Conservation (phyloP, 495 filamentous ascomycete species). For the Penicillium soppii region DNA sequence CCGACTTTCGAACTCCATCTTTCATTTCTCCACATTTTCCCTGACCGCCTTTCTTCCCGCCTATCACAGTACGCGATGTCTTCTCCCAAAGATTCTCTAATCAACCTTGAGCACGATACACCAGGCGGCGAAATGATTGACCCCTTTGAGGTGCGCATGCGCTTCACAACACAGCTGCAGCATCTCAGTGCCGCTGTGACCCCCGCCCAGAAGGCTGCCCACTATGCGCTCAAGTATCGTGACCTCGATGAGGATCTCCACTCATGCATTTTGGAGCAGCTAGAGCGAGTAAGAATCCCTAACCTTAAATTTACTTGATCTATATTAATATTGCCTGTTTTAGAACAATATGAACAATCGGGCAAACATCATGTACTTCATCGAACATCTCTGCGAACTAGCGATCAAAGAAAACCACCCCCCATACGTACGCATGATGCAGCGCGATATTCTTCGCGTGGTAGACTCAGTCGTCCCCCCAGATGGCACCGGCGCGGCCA, state of each 20-base stretch:
- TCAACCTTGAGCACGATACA: neutral
- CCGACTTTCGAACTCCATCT: neutral
- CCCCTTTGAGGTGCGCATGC: slow-evolving; percentile 97
- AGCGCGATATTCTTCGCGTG: slow-evolving; percentile 83
- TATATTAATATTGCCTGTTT: neutral
- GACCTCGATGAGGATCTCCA: slow-evolving; percentile 97
- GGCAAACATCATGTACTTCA: slow-evolving; percentile 99
- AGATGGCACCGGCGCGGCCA: slow-evolving; percentile 87
- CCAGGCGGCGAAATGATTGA: slow-evolving; percentile 63
- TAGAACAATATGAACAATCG: slow-evolving; percentile 93
- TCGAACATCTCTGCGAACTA: slow-evolving; percentile 91
- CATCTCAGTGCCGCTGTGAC: slow-evolving; percentile 86
- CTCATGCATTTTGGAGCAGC: slow-evolving; percentile 92
- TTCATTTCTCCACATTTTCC: neutral
- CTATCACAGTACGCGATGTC: slow-evolving; percentile 1
- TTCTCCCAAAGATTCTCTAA: neutral
- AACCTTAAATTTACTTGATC: neutral
- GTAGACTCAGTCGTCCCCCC: slow-evolving; percentile 81
- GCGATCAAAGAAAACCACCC: slow-evolving; percentile 69
- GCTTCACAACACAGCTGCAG: slow-evolving; percentile 85
- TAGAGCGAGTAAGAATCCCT: slow-evolving; percentile 64
- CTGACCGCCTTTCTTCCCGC: neutral
- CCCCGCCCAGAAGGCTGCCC: slow-evolving; percentile 86
- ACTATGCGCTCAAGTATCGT: slow-evolving; percentile 88
- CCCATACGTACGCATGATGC: slow-evolving; percentile 88